Conservation (phyloP, 768 basidiomycete genomes). For the Mycena olivaceomarginata region DNA sequence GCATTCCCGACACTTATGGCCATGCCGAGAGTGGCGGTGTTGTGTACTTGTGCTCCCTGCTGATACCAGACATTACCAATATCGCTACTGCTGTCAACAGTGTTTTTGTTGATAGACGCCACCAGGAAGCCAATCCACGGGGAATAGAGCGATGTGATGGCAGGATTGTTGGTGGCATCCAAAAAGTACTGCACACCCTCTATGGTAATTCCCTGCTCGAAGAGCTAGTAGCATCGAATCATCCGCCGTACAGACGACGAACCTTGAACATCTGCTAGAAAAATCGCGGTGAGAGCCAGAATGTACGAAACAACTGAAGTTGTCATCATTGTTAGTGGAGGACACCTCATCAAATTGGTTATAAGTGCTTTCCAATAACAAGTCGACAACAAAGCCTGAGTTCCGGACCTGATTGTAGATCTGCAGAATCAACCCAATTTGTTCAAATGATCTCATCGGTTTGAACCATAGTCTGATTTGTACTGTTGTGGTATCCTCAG, state of each 20-base stretch:
- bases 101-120: neutral
- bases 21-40: neutral
- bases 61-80: slow-evolving; percentile 28
- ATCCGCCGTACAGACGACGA: neutral
- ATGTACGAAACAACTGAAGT: neutral
- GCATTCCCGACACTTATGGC: slow-evolving; percentile 20
- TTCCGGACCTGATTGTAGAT: too few relatives aligned
- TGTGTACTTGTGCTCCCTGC: neutral
- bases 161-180: slow-evolving; percentile 13
- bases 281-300: neutral
- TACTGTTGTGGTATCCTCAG: too few relatives aligned
- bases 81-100: neutral
- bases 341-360: too few relatives aligned
- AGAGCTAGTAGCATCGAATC: neutral
- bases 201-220: slow-evolving; percentile 27
- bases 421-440: too few relatives aligned
- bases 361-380: too few relatives aligned
- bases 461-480: too few relatives aligned
- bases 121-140: slow-evolving; percentile 29
- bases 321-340: slow-evolving; percentile 21
- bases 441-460: too few relatives aligned
- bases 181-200: slow-evolving; percentile 27
- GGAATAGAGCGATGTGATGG: slow-evolving; percentile 22
- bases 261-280: slow-evolving; percentile 24
- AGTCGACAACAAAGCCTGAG: too few relatives aligned